Percentiles rank a stretch among this genome's conserved stretches.
Conservation (phyloP, 2,329 filamentous ascomycete genomes). For the Achaetomium macrosporum region DNA sequence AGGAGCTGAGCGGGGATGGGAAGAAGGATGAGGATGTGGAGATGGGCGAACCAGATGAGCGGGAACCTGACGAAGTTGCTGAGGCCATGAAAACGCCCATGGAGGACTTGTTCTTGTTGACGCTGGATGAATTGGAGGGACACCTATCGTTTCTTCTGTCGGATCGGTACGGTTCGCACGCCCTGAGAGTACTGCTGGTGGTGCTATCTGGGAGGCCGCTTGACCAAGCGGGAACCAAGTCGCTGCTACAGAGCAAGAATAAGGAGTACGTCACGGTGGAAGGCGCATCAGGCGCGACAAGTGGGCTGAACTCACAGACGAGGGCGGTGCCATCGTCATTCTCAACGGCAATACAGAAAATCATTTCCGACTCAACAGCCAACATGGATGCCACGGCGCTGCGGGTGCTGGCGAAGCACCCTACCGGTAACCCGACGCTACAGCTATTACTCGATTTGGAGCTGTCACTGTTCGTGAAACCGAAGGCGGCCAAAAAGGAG, state of each 20-base stretch:
- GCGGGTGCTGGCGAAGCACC: conserved; percentile 78
- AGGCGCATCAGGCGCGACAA: conserved; percentile 43
- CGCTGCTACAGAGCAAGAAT: conserved; percentile 81
- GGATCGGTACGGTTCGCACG: conserved; percentile 84
- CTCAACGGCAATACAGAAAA: conserved; percentile 67
- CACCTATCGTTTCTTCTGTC: conserved; percentile 79
- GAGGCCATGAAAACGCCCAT: conserved; percentile 56
- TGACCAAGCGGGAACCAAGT: conserved; percentile 61
- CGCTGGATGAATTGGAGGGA: conserved; percentile 81
- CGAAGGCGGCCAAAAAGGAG: conserved; percentile 39
- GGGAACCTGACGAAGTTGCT: conserved; percentile 34
- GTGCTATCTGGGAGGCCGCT: conserved; percentile 80
- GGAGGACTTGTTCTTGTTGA: conserved; percentile 78
- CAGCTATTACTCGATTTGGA: conserved; percentile 87
- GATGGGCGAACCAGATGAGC: conserved; percentile 33
- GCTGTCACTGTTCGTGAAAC: conserved; percentile 63
- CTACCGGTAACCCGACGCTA: conserved; percentile 86
- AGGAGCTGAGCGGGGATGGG: conserved; percentile 54
- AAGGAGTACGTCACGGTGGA: conserved; percentile 75
- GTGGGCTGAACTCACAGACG: conserved; percentile 40
- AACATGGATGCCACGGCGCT: conserved; percentile 74
- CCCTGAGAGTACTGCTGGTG: conserved; percentile 76
- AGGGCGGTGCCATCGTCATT: conserved; percentile 74
- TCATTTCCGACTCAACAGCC: conserved; percentile 70
- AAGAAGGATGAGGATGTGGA: conserved; percentile 38